Evolutionary conservation across 1,284 basidiomycete species (phyloP).

Genomic region (Malassezia yamatoensis): DNA sequence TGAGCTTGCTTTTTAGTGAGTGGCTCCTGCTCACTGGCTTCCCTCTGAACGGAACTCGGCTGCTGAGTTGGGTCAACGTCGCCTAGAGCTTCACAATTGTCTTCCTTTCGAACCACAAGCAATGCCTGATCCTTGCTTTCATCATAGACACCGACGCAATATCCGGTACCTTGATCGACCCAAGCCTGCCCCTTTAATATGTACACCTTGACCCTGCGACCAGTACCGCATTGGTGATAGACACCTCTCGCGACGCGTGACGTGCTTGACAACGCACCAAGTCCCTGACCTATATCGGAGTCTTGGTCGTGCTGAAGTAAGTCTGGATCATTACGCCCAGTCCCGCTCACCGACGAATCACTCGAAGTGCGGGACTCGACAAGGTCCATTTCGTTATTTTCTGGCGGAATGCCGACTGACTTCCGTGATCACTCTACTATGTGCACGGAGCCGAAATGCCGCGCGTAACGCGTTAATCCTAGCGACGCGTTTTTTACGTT

Average conservation of each 20-base stretch:
- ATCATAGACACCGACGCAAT: conserved; percentile 46
- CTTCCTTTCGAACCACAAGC: conserved; percentile 39
- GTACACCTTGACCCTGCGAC: conserved; percentile 45
- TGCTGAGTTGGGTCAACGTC: conserved; percentile 23
- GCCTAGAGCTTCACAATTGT: conserved; percentile 34
- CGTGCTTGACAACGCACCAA: conserved; percentile 12
- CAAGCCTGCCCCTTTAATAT: conserved; percentile 42
- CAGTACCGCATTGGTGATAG: conserved; percentile 46
- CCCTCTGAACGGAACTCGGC: background rate
- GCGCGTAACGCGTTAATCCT: too few species aligned
- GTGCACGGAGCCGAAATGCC: too few species aligned
- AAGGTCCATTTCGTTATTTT: too few species aligned
- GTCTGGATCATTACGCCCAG: too few species aligned
- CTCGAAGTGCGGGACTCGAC: too few species aligned
- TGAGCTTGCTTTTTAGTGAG: too few species aligned
- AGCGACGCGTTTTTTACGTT: too few species aligned
- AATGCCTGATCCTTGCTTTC: conserved; percentile 42
- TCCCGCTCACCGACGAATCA: too few species aligned
- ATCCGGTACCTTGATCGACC: conserved; percentile 44
- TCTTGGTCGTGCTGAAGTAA: too few species aligned
- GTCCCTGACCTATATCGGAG: background rate
- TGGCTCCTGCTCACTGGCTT: conserved; percentile 33
- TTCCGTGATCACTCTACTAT: too few species aligned
- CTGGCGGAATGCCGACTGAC: too few species aligned
- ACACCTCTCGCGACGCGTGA: conserved; percentile 38